Conservation (phyloP, 345 rosid genomes). For the Cardamine resedifolia region DNA sequence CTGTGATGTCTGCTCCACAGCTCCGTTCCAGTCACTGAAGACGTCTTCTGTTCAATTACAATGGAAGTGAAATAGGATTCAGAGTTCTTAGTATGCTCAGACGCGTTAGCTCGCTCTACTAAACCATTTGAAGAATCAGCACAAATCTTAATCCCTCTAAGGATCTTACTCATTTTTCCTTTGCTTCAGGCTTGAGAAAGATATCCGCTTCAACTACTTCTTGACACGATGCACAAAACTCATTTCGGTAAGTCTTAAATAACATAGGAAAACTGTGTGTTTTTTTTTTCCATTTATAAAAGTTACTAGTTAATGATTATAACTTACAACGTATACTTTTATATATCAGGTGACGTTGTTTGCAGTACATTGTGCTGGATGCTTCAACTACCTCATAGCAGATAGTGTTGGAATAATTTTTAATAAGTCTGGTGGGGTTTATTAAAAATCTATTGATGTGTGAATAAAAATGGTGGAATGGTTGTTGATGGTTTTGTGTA, state of each 20-base stretch:
- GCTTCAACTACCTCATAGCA: conserved; percentile 86
- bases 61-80: conserved; percentile 64
- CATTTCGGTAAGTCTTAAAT: conserved; percentile 58
- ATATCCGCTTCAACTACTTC: conserved; percentile 94
- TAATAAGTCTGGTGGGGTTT: no score
- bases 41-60: conserved; percentile 58
- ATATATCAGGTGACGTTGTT: conserved; percentile 76
- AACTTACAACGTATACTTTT: conserved; percentile 3
- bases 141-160: conserved; percentile 32
- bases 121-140: conserved; percentile 22
- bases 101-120: conserved; percentile 82
- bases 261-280: conserved; percentile 23
- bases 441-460: no score
- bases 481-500: no score
- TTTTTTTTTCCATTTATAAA: not conserved
- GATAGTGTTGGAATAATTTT: no score
- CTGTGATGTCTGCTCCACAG: conserved; percentile 89
- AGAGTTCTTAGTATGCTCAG: conserved; percentile 89
- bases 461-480: no score
- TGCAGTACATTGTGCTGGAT: conserved; percentile 96
- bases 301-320: conserved; percentile 6
- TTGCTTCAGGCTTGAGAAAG: conserved; percentile 85
- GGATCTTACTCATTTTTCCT: no score
- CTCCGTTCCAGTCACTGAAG: conserved; percentile 76
- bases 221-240: conserved; percentile 94